These are phyloP conservation scores for Fraxinus dipetala DNA, from an alignment of 305 asterid genomes.

Conservation along the genomic window DNA sequence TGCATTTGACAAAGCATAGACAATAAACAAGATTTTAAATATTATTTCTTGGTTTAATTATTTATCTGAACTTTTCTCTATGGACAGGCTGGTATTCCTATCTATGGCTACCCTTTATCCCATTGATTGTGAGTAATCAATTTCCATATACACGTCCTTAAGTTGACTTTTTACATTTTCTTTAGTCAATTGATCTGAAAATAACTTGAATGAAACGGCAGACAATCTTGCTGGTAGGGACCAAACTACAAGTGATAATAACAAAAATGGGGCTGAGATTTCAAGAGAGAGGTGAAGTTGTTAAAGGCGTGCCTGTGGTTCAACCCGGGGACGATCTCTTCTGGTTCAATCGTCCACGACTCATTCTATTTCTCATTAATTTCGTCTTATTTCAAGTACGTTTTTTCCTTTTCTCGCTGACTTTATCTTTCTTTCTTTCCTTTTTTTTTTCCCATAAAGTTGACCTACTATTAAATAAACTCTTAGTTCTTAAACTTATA, in stretches of 20 bases:
- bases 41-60: neutral
- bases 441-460: neutral
- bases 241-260: slow-evolving; percentile 81
- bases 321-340: slow-evolving; percentile 71
- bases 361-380: slow-evolving; percentile 69
- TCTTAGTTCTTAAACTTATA: neutral
- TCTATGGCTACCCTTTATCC: slow-evolving; percentile 83
- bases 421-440: neutral
- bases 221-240: slow-evolving; percentile 74
- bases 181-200: neutral
- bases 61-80: neutral
- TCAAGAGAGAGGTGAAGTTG: slow-evolving; percentile 73
- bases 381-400: slow-evolving; percentile 88
- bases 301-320: slow-evolving; percentile 72
- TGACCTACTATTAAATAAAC: neutral
- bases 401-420: neutral
- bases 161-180: slow-evolving; percentile 8
- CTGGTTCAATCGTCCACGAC: slow-evolving; percentile 81
- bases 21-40: too few species aligned
- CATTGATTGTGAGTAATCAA: slow-evolving; percentile 62
- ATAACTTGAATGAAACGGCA: slow-evolving; percentile 23
- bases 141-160: neutral
- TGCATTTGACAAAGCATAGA: neutral
- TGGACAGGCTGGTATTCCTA: slow-evolving; percentile 83
- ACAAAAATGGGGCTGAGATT: slow-evolving; percentile 81